phyloP scores from a whole-genome alignment of 805 yeast species.

The Soucietia sequanensis region DNA sequence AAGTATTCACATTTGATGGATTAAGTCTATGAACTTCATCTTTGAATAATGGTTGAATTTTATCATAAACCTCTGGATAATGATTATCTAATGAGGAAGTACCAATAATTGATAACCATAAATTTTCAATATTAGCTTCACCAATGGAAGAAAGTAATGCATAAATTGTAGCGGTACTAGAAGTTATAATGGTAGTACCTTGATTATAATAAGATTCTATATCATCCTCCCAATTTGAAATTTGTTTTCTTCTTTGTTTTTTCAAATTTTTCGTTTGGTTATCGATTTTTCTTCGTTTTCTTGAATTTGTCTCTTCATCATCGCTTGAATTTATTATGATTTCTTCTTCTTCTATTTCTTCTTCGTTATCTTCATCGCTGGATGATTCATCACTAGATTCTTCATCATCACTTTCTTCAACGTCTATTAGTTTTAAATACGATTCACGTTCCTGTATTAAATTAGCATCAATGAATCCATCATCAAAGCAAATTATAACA shows the following conservation, averaged over 20 bases:
- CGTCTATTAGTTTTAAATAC: constrained; percentile 45
- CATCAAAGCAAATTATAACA: constrained; percentile 79
- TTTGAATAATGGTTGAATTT: constrained; percentile 67
- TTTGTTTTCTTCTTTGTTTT: constrained; percentile 37
- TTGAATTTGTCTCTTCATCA: constrained; percentile 19
- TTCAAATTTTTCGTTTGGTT: constrained; percentile 20
- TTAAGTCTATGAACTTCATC: constrained; percentile 80
- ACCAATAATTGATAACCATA: constrained; percentile 91
- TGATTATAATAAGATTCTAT: constrained; percentile 78
- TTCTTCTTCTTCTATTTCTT: constrained; percentile 24
- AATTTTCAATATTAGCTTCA: constrained; percentile 62
- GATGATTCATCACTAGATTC: constrained; percentile 27
- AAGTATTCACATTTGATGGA: constrained; percentile 28
- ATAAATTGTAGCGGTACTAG: constrained; percentile 77
- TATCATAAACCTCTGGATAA: constrained; percentile 72
- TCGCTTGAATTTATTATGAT: constrained; percentile 20
- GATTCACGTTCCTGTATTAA: constrained; percentile 59
- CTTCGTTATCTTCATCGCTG: constrained; percentile 32
- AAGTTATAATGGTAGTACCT: constrained; percentile 75
- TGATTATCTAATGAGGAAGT: constrained; percentile 74
- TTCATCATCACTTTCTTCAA: constrained; percentile 35
- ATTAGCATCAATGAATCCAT: constrained; percentile 68
- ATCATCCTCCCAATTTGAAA: constrained; percentile 48
- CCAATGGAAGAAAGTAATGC: constrained; percentile 79
- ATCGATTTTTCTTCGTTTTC: constrained; percentile 32